Percentiles rank a stretch among this genome's conserved stretches.
These are phyloP conservation scores for Trichoderma afroharzianum DNA, from an alignment of 2,329 filamentous ascomycete genomes.

Conservation along the genomic window DNA sequence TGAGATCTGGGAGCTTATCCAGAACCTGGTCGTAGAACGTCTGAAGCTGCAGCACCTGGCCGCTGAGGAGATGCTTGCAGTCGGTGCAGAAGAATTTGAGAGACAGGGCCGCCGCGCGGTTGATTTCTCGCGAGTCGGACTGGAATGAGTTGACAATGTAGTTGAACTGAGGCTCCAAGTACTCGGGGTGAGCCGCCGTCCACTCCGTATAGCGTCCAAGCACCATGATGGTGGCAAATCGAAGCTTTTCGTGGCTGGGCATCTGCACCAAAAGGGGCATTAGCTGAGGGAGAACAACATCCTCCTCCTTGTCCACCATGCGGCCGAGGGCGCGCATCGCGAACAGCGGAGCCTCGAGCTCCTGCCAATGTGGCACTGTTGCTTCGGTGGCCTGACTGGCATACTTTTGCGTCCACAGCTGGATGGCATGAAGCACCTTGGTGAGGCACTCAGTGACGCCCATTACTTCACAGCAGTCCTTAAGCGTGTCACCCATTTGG, in stretches of 20 bases:
- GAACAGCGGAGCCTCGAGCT: slow-evolving; percentile 91
- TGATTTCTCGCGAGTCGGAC: slow-evolving; percentile 82
- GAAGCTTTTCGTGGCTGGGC: slow-evolving; percentile 93
- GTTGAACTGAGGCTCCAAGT: slow-evolving; percentile 85
- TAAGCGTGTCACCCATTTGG: slow-evolving; percentile 95
- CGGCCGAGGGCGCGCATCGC: slow-evolving; percentile 93
- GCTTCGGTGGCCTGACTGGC: slow-evolving; percentile 69
- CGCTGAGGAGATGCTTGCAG: slow-evolving; percentile 80
- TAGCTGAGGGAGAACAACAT: slow-evolving; percentile 79
- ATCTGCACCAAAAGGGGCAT: slow-evolving; percentile 94
- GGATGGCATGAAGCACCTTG: slow-evolving; percentile 83
- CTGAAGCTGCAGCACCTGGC: slow-evolving; percentile 81
- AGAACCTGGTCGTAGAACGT: slow-evolving; percentile 88
- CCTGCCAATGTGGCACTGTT: slow-evolving; percentile 90
- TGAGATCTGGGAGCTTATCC: slow-evolving; percentile 77
- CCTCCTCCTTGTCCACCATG: slow-evolving; percentile 90
- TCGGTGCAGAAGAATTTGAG: slow-evolving; percentile 98
- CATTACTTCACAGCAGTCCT: slow-evolving; percentile 95
- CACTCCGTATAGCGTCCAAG: slow-evolving; percentile 95
- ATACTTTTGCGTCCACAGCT: slow-evolving; percentile 82
- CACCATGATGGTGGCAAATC: slow-evolving; percentile 97
- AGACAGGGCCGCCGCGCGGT: slow-evolving; percentile 85
- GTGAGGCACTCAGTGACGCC: slow-evolving; percentile 85
- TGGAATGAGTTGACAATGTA: slow-evolving; percentile 94
- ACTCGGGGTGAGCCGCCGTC: slow-evolving; percentile 91